A percentile compares a stretch with the other conserved stretches of the same genome.
phyloP scores from a whole-genome alignment of 495 filamentous ascomycete genomes.

The Aspergillus biplanus region DNA sequence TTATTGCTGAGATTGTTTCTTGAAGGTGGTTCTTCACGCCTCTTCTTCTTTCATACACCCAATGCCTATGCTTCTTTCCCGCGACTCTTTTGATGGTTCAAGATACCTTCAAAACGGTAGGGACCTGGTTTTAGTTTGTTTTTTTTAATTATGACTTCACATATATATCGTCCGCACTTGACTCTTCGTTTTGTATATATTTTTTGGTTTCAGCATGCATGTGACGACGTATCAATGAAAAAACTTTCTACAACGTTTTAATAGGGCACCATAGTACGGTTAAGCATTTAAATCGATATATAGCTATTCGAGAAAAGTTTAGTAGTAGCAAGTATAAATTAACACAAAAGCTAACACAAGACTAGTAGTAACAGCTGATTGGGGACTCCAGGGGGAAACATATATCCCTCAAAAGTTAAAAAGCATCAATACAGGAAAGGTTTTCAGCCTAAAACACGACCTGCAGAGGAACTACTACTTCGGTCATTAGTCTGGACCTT shows the following conservation, averaged over 20 bases:
- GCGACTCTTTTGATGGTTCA: background rate
- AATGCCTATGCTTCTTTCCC: conserved; percentile 1
- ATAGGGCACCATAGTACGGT: background rate
- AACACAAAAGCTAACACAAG: conserved; percentile 5
- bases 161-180: background rate
- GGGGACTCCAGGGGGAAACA: no score
- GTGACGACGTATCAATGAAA: background rate
- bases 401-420: no score
- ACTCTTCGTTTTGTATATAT: no score
- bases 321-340: background rate
- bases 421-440: background rate
- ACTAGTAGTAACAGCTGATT: conserved; percentile 1
- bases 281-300: background rate
- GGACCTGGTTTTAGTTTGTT: background rate
- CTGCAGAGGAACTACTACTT: conserved; percentile 69
- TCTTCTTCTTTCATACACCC: background rate
- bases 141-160: background rate
- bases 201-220: background rate
- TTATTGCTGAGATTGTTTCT: conserved; percentile 70
- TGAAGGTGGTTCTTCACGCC: conserved; percentile 18
- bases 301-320: background rate
- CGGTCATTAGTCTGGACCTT: conserved; percentile 87
- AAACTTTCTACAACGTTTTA: background rate
- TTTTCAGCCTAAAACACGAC: conserved; percentile 61
- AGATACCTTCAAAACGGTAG: background rate